Base-by-base conservation (phyloP, 1,139 yeast genomes). In the Meyerozyma sp. region DNA sequence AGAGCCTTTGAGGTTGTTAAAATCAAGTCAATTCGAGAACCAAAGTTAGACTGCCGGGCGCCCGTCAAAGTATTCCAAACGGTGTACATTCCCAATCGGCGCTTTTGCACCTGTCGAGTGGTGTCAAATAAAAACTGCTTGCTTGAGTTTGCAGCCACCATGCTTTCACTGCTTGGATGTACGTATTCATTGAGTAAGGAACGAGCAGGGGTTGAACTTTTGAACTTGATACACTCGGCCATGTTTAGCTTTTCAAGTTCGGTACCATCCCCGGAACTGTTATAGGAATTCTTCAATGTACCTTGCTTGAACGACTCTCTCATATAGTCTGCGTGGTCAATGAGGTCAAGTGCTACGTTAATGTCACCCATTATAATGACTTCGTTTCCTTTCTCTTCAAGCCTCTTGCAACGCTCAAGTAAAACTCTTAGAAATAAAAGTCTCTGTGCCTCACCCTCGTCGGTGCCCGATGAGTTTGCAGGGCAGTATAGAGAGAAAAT, bases 31-130 rank as follows among this genome's bases (percentile, higher is more conserved):
- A 93, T 84, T 42, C 98, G 70, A 2, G 96, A 84, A 0, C 98
- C 98, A 61, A 75, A 85, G 58, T 93, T 93, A 2, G 83, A 71
- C 2, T 91, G 90, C 30, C 98, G 66, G n/a, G 88, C 77, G 49
- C 84, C 84, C 38, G 79, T 77, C 51, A 82, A 62, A 1, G 93
- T 84, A 58, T 90, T 91, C 98, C 98, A 93, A 42, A 93, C 95
- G 0, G 98, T 91, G 56, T 86, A 93, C 79, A 90, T 72, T 25
- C 77, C 80, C 58, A 76, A 61, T 43, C 82, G 66, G 23, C 81
- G 64, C 1, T 84, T 83, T 49, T 82, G 84, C 3, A 60, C 49
- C 27, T 62, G 58, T 41, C 98, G 68, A 0, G 87, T 79, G 0
- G 89, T 70, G 57, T 93, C 98, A 42, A 71, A 63, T 29, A 89